Percentiles rank a stretch among this genome's conserved stretches.
phyloP scores from a whole-genome alignment of 768 basidiomycete species.

The Phallus indusiatus region DNA sequence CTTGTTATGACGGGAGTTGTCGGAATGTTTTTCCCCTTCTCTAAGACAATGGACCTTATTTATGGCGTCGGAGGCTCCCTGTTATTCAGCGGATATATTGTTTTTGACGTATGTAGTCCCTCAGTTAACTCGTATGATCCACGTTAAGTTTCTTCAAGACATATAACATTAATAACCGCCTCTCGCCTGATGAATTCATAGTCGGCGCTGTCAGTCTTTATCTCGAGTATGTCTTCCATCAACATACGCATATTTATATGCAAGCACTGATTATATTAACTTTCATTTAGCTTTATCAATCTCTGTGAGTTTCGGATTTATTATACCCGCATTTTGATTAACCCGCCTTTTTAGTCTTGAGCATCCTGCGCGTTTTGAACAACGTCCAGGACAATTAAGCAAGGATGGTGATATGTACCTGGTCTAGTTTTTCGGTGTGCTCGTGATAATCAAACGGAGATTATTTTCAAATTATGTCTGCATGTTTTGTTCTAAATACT shows the following conservation, averaged over 20 bases:
- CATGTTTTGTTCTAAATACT: slow-evolving; percentile 64
- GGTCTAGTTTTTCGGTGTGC: background rate
- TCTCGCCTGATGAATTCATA: slow-evolving; percentile 91
- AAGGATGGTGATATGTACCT: slow-evolving; percentile 1
- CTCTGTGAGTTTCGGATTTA: slow-evolving; percentile 49
- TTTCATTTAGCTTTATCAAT: slow-evolving; percentile 60
- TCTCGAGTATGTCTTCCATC: slow-evolving; percentile 60
- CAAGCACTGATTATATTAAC: slow-evolving; percentile 14
- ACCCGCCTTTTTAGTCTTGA: slow-evolving; percentile 46
- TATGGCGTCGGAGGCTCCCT: slow-evolving; percentile 71
- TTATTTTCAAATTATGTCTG: slow-evolving; percentile 13
- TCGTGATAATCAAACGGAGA: background rate
- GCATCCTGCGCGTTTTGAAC: slow-evolving; percentile 75
- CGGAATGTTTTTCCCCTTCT: slow-evolving; percentile 81
- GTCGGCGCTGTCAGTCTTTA: slow-evolving; percentile 89
- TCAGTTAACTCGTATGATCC: background rate
- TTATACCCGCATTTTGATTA: background rate
- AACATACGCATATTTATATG: background rate
- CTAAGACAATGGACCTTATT: slow-evolving; percentile 68
- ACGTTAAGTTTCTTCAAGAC: slow-evolving; percentile 29
- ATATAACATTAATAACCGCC: slow-evolving; percentile 75
- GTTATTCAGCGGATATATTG: slow-evolving; percentile 82
- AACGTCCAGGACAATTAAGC: slow-evolving; percentile 38
- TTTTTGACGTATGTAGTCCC: slow-evolving; percentile 49
- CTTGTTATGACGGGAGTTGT: slow-evolving; percentile 74